A percentile compares a stretch with the other conserved stretches of the same genome.
Conservation (phyloP, 139 green algal species). For the Chlorella sp. region DNA sequence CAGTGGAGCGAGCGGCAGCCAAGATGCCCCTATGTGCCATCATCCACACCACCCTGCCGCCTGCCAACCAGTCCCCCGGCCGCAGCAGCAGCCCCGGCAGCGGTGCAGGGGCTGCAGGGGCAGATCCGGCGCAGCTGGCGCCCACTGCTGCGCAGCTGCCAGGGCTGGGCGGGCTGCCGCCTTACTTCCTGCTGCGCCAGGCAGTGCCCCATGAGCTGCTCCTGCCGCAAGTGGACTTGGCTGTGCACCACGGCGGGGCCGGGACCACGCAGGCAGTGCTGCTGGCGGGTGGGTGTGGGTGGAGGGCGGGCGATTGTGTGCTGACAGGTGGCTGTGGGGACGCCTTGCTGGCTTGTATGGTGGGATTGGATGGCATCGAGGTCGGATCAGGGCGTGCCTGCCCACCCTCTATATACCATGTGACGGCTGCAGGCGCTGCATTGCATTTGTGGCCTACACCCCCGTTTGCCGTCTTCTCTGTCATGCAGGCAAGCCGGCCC, state of each 20-base stretch:
- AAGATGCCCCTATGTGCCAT: not conserved
- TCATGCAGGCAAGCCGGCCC: conserved; percentile 27
- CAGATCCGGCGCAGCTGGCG: not conserved
- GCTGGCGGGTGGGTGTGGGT: conserved; percentile 22
- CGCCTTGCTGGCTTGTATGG: too few relatives aligned
- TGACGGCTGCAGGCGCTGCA: too few relatives aligned
- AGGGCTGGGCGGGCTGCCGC: not conserved
- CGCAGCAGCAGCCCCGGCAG: not conserved
- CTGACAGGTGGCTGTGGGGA: conserved; percentile 42
- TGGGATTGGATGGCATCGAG: too few relatives aligned
- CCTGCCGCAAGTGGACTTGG: conserved; percentile 59
- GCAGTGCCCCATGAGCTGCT: conserved; percentile 72
- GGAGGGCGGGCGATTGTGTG: conserved; percentile 46
- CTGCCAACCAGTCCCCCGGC: not conserved
- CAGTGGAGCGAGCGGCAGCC: not conserved
- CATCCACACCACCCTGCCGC: conserved; percentile 15
- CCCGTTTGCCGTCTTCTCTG: not conserved
- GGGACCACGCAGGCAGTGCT: conserved; percentile 73
- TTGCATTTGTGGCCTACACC: too few relatives aligned
- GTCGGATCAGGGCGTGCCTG: too few relatives aligned
- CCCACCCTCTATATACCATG: too few relatives aligned
- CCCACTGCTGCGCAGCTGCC: not conserved
- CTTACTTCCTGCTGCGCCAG: conserved; percentile 32
- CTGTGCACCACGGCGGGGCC: conserved; percentile 85
- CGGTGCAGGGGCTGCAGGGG: not conserved